Base-by-base conservation (phyloP, 306 rosid species). In the Castanopsis chinensis region DNA sequence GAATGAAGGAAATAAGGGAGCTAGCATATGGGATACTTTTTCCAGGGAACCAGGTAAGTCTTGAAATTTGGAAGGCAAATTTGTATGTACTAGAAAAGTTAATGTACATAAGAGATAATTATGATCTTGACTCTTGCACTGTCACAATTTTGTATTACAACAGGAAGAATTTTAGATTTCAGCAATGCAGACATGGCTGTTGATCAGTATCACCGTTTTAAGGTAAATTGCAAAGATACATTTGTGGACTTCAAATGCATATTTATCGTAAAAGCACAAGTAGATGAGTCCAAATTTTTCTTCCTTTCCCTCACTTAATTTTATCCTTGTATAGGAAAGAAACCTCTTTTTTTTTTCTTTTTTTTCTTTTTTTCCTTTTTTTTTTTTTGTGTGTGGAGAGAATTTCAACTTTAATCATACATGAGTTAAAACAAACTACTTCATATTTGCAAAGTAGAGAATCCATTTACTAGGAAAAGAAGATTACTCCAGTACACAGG, bases 181-280 rank as follows among this genome's bases (percentile, higher is more conserved):
- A 94, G 98, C 72, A 94, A 92, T 88, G 97, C 96, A 68, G 86
- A 94, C 79, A 88, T 85, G 79, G 92, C 98, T 12, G 98, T 94
- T 71, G 98, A 94, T 86, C 98, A 94, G 77, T 94, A 94, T 86
- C 98, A 94, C 86, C 89, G 98, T 79, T 92, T 92, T 82, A 69
- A 94, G 98, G 98, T 94, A 75, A 84, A 79, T 4, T 28, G 14
- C 8, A 45, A 41, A 19, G 9, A 70, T 60, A 79, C 70, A 17
- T 78, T 60, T 79, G 55, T 37, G 68, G 65, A 60, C 80, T 79
- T 80, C 33, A 76, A 60, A 57, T n/a, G 12, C 51, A 54, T 65
- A 65, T 80, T 65, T 60, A 75, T 35, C 2, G 23, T 53, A 75
- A 37, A 72, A 63, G 75, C 74, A 72, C 43, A 17, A 32, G 68